Base-by-base conservation (phyloP, 1,284 basidiomycete genomes). In the Amylostereum chailletii region DNA sequence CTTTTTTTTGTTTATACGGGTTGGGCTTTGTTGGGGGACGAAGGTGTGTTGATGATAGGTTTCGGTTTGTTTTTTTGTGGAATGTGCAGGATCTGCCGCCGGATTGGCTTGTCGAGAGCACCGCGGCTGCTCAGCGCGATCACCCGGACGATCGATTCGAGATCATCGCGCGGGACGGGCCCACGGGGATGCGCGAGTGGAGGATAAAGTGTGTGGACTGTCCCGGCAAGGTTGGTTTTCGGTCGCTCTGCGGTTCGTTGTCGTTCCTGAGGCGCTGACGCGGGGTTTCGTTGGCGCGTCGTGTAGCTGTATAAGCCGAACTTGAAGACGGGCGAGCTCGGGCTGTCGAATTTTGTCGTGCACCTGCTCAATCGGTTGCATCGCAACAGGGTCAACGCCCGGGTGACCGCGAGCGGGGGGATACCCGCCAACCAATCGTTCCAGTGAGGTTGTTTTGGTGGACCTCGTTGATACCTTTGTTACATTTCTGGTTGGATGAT, bases 141-240 rank as follows among this genome's bases (percentile, higher is more conserved):
- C 95, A 92, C 62, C 84, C 87, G 1, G 77, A 90, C 53, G 94
- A 98, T 63, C 79, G 68, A 48, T 93, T 98, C 60, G 84, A 87
- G 54, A 76, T 88, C 8, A 79, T 86, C n/a, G 69, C 81, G 26
- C 76, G 81, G 47, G 80, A 76, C 60, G 71, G 77, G 9, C 68
- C 70, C 8, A 71, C 75, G 48, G 71, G 67, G 5, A 71, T 69
- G 37, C 71, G 78, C 2, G 90, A 94, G 64, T 98, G 94, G 94
- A 78, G 94, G 26, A 79, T 97, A 60, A 94, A 91, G 66, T 99
- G 95, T 67, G 64, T 86, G 52, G 95, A 98, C 65, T 98, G 95
- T 66, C 92, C 92, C 55, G 91, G 90, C 61, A 94, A 94, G 77
- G 91, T 92, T 53, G 19, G 74, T 62, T 6, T 44, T 37, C 32